phyloP scores from a whole-genome alignment of 202 grass and related monocot genomes.

The Carex arenaria region DNA sequence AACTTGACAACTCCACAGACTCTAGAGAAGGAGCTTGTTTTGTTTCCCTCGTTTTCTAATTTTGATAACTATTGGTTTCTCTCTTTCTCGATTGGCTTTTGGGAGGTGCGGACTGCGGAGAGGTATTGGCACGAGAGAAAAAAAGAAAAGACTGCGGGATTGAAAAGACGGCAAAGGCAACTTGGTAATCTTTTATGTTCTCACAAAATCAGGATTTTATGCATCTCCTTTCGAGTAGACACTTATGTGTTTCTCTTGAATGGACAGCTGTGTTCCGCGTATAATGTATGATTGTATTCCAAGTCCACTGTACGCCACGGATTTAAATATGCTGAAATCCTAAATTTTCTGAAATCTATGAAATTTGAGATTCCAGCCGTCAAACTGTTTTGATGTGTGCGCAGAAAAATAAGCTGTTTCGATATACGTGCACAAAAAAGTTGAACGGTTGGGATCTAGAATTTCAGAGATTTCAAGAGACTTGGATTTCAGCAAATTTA shows the following conservation, averaged over 20 bases:
- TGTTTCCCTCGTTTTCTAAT: background rate
- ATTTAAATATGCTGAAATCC: too few relatives aligned
- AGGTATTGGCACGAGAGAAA: background rate
- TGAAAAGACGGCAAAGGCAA: background rate
- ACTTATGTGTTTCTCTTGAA: background rate
- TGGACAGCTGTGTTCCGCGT: background rate
- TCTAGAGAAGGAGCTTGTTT: slow-evolving; percentile 1
- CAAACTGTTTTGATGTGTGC: too few relatives aligned
- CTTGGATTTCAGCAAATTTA: too few relatives aligned
- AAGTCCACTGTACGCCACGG: background rate
- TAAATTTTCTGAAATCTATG: too few relatives aligned
- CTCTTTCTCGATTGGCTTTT: background rate
- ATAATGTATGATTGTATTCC: background rate
- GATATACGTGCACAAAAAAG: too few relatives aligned
- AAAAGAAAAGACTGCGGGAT: background rate
- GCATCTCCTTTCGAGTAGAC: background rate
- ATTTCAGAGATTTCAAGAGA: too few relatives aligned
- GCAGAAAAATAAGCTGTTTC: too few relatives aligned
- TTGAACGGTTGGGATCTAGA: too few relatives aligned
- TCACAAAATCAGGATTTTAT: background rate
- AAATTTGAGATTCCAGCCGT: too few relatives aligned
- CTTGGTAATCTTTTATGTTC: background rate
- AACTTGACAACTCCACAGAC: background rate
- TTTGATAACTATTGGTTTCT: background rate
- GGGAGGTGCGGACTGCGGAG: background rate